A percentile compares a stretch with the other conserved stretches of the same genome.
Conservation (phyloP, 2,329 filamentous ascomycete species). For the Lecanicillium sp. region DNA sequence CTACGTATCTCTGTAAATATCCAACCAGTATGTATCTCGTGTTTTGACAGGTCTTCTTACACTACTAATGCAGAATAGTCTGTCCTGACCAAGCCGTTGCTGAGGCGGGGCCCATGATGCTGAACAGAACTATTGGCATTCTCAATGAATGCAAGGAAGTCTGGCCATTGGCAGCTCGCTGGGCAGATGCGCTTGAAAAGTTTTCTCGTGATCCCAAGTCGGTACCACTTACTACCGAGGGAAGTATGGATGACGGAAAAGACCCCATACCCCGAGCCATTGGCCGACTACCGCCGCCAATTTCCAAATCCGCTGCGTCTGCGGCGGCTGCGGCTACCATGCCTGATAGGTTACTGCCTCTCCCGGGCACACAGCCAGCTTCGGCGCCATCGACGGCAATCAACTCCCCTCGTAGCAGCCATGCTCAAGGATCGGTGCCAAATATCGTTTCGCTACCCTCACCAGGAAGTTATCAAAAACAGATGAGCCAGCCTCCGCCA, state of each 20-base stretch:
- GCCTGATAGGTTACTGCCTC: slow-evolving; percentile 16
- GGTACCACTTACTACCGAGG: slow-evolving; percentile 33
- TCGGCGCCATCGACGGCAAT: slow-evolving; percentile 16
- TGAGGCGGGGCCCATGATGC: slow-evolving; percentile 39
- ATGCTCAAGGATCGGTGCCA: neutral
- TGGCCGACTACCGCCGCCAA: slow-evolving; percentile 13
- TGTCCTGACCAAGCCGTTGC: slow-evolving; percentile 36
- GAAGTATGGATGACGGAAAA: slow-evolving; percentile 45
- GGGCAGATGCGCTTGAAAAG: slow-evolving; percentile 44
- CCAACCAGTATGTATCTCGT: slow-evolving; percentile 35
- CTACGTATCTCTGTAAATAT: slow-evolving; percentile 47
- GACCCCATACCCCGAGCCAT: slow-evolving; percentile 26
- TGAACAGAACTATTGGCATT: slow-evolving; percentile 39
- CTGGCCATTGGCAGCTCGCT: slow-evolving; percentile 48
- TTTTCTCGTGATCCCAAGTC: slow-evolving; percentile 40
- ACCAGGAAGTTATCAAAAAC: neutral
- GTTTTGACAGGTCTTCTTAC: neutral
- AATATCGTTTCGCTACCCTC: neutral
- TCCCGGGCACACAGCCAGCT: slow-evolving; percentile 20
- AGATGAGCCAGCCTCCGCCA: neutral
- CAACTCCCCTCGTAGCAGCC: neutral
- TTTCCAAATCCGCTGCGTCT: slow-evolving; percentile 11
- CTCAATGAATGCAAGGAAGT: slow-evolving; percentile 43
- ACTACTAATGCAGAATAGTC: slow-evolving; percentile 25
- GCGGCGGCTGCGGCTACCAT: slow-evolving; percentile 15